Conservation (phyloP, 805 yeast genomes). For the Starmerella vitae region DNA sequence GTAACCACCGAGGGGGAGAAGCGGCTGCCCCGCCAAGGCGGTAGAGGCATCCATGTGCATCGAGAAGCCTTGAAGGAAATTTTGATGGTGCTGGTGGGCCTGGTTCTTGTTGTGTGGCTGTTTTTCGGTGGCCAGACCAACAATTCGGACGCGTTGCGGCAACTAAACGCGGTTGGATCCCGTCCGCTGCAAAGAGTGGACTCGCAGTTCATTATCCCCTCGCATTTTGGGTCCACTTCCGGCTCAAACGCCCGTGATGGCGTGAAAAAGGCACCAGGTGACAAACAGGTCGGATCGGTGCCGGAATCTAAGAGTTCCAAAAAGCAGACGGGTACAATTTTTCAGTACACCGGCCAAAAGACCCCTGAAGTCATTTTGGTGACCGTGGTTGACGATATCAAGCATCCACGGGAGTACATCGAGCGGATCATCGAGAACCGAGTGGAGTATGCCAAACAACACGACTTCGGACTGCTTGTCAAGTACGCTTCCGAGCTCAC, state of each 20-base stretch:
- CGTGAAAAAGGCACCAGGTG: conserved; percentile 27
- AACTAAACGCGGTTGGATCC: conserved; percentile 5
- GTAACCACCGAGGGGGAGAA: conserved; percentile 18
- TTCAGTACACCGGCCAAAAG: conserved; percentile 16
- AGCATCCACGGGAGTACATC: conserved; percentile 46
- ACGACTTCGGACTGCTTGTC: conserved; percentile 69
- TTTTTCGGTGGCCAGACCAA: conserved; percentile 18
- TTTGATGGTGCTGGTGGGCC: conserved; percentile 19
- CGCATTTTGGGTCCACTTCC: conserved; percentile 13
- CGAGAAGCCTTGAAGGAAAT: conserved; percentile 20
- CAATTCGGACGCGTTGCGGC: neutral
- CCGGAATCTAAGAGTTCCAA: neutral
- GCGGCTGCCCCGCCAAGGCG: neutral
- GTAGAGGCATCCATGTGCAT: conserved; percentile 5
- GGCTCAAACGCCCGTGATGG: conserved; percentile 17
- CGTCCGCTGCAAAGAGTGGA: conserved; percentile 11
- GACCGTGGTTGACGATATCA: conserved; percentile 68
- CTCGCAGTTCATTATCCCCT: conserved; percentile 21
- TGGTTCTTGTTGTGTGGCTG: conserved; percentile 21
- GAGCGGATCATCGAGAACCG: conserved; percentile 71
- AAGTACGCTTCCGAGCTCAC: conserved; percentile 75
- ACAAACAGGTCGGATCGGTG: conserved; percentile 17
- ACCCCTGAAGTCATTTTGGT: conserved; percentile 45
- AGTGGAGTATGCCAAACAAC: conserved; percentile 72
- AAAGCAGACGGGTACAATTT: conserved; percentile 7